These are phyloP conservation scores for Luvunga scandens DNA, from an alignment of 345 rosid genomes.

Conservation along the genomic window DNA sequence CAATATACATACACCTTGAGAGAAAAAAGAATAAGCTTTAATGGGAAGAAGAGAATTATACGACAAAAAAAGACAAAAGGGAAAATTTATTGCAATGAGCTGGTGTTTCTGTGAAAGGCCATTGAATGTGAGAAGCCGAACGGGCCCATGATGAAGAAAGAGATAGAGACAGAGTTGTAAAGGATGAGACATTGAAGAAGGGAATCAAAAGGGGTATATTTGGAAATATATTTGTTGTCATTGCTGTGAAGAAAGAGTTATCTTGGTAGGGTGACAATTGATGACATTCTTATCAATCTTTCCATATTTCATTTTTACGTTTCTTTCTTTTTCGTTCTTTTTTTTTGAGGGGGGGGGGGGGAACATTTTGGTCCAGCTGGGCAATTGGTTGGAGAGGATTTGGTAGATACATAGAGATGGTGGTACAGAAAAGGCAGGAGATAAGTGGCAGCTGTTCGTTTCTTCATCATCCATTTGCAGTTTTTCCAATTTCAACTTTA, in stretches of 20 bases:
- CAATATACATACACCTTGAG: neutral
- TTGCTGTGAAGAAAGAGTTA: constrained; percentile 13
- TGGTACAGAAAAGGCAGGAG: constrained; percentile 20
- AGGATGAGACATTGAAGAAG: constrained; percentile 17
- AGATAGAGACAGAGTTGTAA: constrained; percentile 1
- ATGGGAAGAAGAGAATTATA: neutral
- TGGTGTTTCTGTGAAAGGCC: constrained; percentile 17
- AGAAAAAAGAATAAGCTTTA: neutral
- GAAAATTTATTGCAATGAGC: neutral
- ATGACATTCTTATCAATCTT: constrained; percentile 18
- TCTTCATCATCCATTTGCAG: constrained; percentile 10
- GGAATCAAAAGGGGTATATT: constrained; percentile 31
- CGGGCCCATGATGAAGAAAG: constrained; percentile 26
- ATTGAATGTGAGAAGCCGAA: constrained; percentile 21
- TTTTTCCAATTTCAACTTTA: neutral
- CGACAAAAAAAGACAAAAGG: neutral
- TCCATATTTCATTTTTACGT: neutral
- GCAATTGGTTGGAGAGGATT: constrained; percentile 13
- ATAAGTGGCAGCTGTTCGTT: constrained; percentile 25
- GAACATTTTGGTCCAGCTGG: constrained; percentile 25
- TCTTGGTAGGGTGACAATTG: constrained; percentile 32
- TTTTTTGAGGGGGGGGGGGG: neutral
- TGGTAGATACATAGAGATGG: neutral
- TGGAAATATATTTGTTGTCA: constrained; percentile 14
- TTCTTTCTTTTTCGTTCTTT: constrained; percentile 8